Base-by-base conservation (phyloP, 257 asterid species). In the Przewalskia tangutica region DNA sequence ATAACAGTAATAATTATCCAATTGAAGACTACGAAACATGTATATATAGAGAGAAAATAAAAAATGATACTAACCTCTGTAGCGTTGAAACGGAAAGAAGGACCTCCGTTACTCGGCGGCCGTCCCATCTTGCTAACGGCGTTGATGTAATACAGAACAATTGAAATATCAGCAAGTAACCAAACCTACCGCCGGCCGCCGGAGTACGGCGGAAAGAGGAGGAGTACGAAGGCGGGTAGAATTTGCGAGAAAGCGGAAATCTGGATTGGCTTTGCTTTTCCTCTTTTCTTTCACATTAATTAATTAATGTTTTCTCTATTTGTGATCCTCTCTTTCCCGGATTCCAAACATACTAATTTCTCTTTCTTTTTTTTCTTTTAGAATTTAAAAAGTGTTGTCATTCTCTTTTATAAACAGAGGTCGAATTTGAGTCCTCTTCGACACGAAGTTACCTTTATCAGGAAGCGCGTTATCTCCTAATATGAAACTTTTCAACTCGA, bases 81-180 rank as follows among this genome's bases (percentile, higher is more conserved):
- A 20, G 92, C 82, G 86, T 90, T 95, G 70, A 95, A 95, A 80
- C 98, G 98, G 91, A 95, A 93, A 77, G 97, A 88, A 55, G 98
- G 98, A 58, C 91, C 98, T 80, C 98, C 98, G 77, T 93, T 92
- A 88, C 94, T 92, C 75, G 98, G 95, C 62, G 97, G 97, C 65
- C 98, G 90, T 68, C 98, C 98, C 98, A 95, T 94, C 60, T 27
- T 83, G 84, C 34, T 53, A 36, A 20, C 54, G 80, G 20, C 80
- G 77, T 18, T 81, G 51, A 79, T 79, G 18, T 18, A 56, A 17
- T 4, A 67, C 77, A 17, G 2, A 67, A 5, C 77, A 68, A n/a
- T 40, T 38, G 14, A 66, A 66, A 67, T 38, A 2, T 67, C 77
- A 38, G 53, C 23, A 8, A 67, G 53, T 53, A 67, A 40, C 27